phyloP scores from a whole-genome alignment of 148 eudicot genomes.

The Mesembryanthemum crystallinum region DNA sequence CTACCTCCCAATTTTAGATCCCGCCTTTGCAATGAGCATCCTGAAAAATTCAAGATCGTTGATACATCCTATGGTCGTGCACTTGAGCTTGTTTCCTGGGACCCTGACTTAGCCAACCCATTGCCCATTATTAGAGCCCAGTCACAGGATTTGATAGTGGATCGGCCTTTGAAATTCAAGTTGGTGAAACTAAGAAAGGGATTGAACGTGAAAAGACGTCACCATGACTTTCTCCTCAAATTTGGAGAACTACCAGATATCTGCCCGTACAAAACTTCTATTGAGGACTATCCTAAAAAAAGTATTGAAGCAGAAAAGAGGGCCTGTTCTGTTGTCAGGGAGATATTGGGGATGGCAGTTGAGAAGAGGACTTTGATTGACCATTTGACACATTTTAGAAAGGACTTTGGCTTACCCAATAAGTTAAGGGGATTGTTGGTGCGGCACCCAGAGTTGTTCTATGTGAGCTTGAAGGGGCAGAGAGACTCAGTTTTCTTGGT shows the following conservation, averaged over 20 bases:
- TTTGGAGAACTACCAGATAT: slow-evolving; percentile 66
- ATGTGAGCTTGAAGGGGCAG: slow-evolving; percentile 77
- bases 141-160: slow-evolving; percentile 57
- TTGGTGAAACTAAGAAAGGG: slow-evolving; percentile 76
- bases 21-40: slow-evolving; percentile 66
- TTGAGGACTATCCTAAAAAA: slow-evolving; percentile 45
- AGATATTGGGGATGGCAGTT: slow-evolving; percentile 74
- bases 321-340: slow-evolving; percentile 87
- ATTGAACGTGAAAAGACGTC: slow-evolving; percentile 57
- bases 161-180: slow-evolving; percentile 86
- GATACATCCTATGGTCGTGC: slow-evolving; percentile 96
- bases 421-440: slow-evolving; percentile 71
- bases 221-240: slow-evolving; percentile 58
- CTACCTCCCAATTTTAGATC: slow-evolving; percentile 71
- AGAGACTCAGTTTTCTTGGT: slow-evolving; percentile 86
- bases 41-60: slow-evolving; percentile 68
- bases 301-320: slow-evolving; percentile 78
- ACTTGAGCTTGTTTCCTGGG: slow-evolving; percentile 84
- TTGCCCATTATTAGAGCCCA: slow-evolving; percentile 39
- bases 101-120: slow-evolving; percentile 44
- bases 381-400: slow-evolving; percentile 86
- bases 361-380: slow-evolving; percentile 86
- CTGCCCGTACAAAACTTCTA: slow-evolving; percentile 64
- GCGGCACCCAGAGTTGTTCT: slow-evolving; percentile 90
- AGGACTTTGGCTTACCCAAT: slow-evolving; percentile 86